Conservation (phyloP, 148 eudicot genomes). For the Arctostaphylos glauca region DNA sequence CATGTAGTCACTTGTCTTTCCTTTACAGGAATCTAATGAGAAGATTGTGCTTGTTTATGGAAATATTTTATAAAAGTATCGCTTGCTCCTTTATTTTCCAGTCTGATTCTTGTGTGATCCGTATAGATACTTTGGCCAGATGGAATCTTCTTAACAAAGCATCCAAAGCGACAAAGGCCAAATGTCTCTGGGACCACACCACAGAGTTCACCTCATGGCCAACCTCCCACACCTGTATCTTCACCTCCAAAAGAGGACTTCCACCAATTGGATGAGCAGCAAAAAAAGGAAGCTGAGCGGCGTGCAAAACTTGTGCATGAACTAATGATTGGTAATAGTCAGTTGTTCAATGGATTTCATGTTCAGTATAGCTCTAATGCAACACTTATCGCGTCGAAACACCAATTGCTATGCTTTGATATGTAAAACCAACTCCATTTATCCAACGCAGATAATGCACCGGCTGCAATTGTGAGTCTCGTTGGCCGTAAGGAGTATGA, state of each 20-base stretch:
- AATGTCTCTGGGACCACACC: constrained; percentile 44
- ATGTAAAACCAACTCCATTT: neutral
- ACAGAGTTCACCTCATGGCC: constrained; percentile 36
- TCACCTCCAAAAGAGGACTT: constrained; percentile 48
- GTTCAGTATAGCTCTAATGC: neutral
- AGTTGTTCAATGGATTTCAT: neutral
- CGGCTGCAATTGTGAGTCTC: constrained; percentile 82
- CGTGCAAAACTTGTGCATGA: constrained; percentile 88
- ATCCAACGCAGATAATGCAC: constrained; percentile 71
- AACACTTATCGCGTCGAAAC: neutral
- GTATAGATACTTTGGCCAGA: constrained; percentile 95
- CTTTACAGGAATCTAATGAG: neutral
- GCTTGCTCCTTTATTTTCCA: neutral
- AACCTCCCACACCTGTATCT: constrained; percentile 40
- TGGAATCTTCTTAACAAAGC: constrained; percentile 94
- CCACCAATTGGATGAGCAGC: constrained; percentile 52
- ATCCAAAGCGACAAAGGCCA: constrained; percentile 64
- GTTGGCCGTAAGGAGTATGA: constrained; percentile 96
- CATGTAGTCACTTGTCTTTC: neutral
- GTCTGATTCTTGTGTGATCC: constrained; percentile 8
- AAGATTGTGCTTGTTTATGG: neutral
- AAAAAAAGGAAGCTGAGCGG: constrained; percentile 60
- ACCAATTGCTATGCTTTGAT: neutral
- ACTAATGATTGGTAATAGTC: constrained; percentile 68
- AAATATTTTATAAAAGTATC: neutral